Conservation (phyloP, 73 alveolate species). For the Durusdinium trenchii region DNA sequence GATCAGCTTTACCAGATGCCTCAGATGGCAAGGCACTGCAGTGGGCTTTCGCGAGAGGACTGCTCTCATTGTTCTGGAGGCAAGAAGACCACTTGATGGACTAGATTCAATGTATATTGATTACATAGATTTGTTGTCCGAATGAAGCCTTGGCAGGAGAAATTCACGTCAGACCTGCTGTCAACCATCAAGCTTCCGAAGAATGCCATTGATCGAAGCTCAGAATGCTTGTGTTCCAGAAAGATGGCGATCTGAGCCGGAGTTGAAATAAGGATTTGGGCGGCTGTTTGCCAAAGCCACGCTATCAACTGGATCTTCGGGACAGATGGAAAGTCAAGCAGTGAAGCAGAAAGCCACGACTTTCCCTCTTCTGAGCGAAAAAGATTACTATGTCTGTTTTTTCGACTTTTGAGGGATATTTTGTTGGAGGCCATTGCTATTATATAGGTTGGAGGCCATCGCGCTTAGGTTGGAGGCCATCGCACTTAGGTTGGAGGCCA, state of each 20-base stretch:
- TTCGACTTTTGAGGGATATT: too few relatives aligned
- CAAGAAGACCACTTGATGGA: neutral
- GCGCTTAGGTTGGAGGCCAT: too few relatives aligned
- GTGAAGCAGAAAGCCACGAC: too few relatives aligned
- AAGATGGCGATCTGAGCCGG: neutral
- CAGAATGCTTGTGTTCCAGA: neutral
- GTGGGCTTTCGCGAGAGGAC: slow-evolving; percentile 50
- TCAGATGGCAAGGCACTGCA: slow-evolving; percentile 67
- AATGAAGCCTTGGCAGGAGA: slow-evolving; percentile 7
- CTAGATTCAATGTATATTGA: neutral
- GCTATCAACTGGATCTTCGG: slow-evolving; percentile 85
- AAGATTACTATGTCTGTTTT: too few relatives aligned
- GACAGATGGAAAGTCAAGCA: neutral
- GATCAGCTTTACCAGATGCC: slow-evolving; percentile 61
- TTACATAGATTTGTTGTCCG: neutral
- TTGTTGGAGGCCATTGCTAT: too few relatives aligned
- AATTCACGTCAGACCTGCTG: slow-evolving; percentile 66
- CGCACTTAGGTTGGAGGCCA: too few relatives aligned
- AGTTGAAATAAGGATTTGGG: slow-evolving; percentile 44
- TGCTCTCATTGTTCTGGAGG: neutral
- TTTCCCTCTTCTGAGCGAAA: too few relatives aligned
- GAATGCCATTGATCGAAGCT: slow-evolving; percentile 83
- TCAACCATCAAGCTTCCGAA: slow-evolving; percentile 92
- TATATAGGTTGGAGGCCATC: too few relatives aligned
- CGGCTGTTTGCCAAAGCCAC: slow-evolving; percentile 89